A percentile compares a stretch with the other conserved stretches of the same genome.
phyloP scores from a whole-genome alignment of 192 early-diverging fungal species.

The Ramicandelaber brevisporus region DNA sequence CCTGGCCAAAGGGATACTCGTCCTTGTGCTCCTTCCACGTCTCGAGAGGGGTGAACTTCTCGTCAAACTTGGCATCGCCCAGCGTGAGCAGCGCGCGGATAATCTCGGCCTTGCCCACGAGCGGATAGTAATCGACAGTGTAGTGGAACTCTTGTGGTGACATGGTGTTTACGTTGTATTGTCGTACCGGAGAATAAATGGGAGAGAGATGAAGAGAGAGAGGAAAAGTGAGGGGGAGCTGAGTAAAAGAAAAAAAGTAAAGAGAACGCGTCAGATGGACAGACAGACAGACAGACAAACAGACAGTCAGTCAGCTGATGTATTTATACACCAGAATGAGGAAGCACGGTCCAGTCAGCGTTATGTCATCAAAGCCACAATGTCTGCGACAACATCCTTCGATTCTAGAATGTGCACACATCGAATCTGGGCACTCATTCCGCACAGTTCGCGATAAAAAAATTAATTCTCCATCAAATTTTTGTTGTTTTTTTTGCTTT shows the following conservation, averaged over 20 bases:
- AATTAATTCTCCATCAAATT: too few species aligned
- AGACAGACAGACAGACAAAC: slow-evolving; percentile 4
- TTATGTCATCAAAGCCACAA: too few species aligned
- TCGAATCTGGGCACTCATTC: too few species aligned
- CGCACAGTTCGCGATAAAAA: too few species aligned
- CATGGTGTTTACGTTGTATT: slow-evolving; percentile 30
- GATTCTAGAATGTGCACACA: too few species aligned
- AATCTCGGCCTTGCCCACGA: slow-evolving; percentile 23
- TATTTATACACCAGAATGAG: too few species aligned
- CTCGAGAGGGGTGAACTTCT: slow-evolving; percentile 8
- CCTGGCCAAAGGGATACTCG: neutral
- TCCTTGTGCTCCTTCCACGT: slow-evolving; percentile 4
- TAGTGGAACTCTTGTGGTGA: slow-evolving; percentile 29
- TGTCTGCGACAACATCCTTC: too few species aligned
- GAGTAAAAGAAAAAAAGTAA: neutral
- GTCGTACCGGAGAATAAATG: slow-evolving; percentile 53
- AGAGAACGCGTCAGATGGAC: slow-evolving; percentile 6
- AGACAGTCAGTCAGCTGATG: too few species aligned
- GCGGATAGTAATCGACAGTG: too few species aligned
- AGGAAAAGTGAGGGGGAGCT: neutral
- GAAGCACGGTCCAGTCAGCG: too few species aligned
- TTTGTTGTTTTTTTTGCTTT: too few species aligned
- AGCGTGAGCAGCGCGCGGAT: slow-evolving; percentile 14
- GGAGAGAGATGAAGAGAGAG: too few species aligned
- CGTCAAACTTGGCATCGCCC: slow-evolving; percentile 1